phyloP scores from a whole-genome alignment of 2,329 filamentous ascomycete genomes.

The Diaporthe ilicicola region DNA sequence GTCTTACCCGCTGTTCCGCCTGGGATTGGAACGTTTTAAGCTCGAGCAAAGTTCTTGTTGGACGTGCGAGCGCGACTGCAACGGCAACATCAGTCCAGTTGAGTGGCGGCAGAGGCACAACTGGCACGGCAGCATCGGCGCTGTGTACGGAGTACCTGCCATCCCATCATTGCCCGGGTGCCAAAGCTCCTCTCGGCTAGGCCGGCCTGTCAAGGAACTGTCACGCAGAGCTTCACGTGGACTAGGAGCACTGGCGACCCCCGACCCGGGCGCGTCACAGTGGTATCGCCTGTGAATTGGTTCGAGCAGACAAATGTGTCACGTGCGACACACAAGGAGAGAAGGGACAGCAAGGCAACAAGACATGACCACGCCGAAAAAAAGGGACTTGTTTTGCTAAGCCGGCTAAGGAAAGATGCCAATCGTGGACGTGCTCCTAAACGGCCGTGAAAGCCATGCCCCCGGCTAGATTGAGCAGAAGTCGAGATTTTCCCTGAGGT shows the following conservation, averaged over 20 bases:
- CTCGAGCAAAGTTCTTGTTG: slow-evolving; percentile 11
- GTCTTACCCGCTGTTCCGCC: not conserved
- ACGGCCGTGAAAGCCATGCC: not conserved
- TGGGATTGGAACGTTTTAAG: slow-evolving; percentile 17
- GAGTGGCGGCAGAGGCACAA: not conserved
- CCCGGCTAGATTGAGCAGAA: not conserved
- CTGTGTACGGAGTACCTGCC: slow-evolving; percentile 10
- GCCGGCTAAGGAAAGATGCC: not conserved
- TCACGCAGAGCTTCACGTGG: slow-evolving; percentile 18
- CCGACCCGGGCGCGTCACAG: slow-evolving; percentile 17
- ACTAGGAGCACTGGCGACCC: not conserved
- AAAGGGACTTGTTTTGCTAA: not conserved
- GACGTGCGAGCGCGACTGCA: slow-evolving; percentile 22
- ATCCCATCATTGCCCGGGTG: slow-evolving; percentile 19
- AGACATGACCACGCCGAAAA: not conserved
- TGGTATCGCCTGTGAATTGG: slow-evolving; percentile 9
- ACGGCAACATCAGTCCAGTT: slow-evolving; percentile 14
- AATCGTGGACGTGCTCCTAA: not conserved
- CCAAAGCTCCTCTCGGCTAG: slow-evolving; percentile 17
- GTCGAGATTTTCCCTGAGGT: not conserved
- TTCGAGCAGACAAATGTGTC: slow-evolving; percentile 1
- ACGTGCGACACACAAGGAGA: not conserved
- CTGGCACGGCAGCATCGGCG: slow-evolving; percentile 8
- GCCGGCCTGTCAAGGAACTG: slow-evolving; percentile 15
- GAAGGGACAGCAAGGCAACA: not conserved